A percentile compares a stretch with the other conserved stretches of the same genome.
phyloP scores from a whole-genome alignment of 129 eudicot species.

The Chrysanthemum makinoi region DNA sequence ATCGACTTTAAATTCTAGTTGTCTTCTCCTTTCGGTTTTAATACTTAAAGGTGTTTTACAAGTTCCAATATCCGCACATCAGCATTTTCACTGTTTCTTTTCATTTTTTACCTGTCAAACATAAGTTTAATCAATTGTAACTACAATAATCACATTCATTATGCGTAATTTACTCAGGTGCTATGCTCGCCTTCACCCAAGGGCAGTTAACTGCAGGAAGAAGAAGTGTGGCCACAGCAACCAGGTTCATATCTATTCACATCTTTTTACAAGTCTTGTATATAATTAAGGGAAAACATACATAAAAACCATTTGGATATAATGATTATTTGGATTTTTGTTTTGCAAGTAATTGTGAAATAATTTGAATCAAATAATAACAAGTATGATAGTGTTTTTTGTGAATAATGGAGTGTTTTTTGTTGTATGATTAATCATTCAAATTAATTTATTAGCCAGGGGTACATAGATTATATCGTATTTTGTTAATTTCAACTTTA shows the following conservation, averaged over 20 bases:
- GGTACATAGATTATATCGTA: too few relatives aligned
- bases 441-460: too few relatives aligned
- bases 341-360: too few relatives aligned
- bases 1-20: neutral
- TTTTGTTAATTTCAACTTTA: too few relatives aligned
- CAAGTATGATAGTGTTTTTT: neutral
- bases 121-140: neutral
- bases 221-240: conserved; percentile 27
- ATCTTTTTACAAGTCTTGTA: neutral
- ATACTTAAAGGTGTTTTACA: neutral
- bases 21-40: neutral
- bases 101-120: neutral
- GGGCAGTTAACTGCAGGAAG: conserved; percentile 29
- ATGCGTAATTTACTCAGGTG: neutral
- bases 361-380: neutral
- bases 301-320: too few relatives aligned
- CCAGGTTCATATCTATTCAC: neutral
- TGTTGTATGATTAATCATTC: too few relatives aligned
- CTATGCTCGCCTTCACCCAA: conserved; percentile 28
- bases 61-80: conserved; percentile 6
- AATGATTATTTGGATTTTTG: too few relatives aligned
- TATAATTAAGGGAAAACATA: too few relatives aligned
- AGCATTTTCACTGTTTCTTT: neutral
- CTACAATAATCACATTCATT: neutral
- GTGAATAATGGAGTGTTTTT: neutral